Conservation (phyloP, 2,329 filamentous ascomycete species). For the Polychaeton citri region DNA sequence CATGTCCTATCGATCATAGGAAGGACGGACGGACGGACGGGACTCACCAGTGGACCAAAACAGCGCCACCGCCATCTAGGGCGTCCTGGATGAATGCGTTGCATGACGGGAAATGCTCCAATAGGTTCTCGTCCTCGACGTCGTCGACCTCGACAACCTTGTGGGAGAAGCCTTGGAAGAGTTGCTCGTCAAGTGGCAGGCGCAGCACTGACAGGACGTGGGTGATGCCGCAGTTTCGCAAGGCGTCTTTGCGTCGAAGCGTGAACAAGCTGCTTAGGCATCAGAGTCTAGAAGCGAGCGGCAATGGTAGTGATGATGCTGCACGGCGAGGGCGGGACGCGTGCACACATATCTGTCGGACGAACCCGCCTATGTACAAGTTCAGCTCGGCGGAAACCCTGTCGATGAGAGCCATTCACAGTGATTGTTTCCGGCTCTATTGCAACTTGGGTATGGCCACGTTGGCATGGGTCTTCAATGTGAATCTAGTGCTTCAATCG, state of each 20-base stretch:
- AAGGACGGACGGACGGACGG: too few relatives aligned
- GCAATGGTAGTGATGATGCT: conserved; percentile 1
- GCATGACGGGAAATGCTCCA: conserved; percentile 64
- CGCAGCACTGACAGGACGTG: conserved; percentile 78
- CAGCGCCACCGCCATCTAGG: conserved; percentile 46
- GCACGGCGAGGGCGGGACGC: conserved; percentile 4
- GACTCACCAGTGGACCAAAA: conserved; percentile 59
- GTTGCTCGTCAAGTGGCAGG: conserved; percentile 42
- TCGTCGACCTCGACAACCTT: conserved; percentile 79
- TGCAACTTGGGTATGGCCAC: too few relatives aligned
- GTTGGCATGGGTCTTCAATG: too few relatives aligned
- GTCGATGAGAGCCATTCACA: conserved; percentile 50
- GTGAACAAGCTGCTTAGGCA: conserved; percentile 54
- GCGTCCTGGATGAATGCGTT: conserved; percentile 75
- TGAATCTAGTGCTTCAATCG: too few relatives aligned
- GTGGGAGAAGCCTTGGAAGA: conserved; percentile 54
- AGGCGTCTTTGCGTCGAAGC: conserved; percentile 55
- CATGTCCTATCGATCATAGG: too few relatives aligned
- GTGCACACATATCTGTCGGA: conserved; percentile 5
- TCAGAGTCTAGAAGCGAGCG: conserved; percentile 13
- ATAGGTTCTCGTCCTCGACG: conserved; percentile 73
- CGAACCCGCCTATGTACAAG: conserved; percentile 69
- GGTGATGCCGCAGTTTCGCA: conserved; percentile 65
- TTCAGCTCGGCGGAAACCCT: conserved; percentile 55
- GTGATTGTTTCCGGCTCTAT: too few relatives aligned